Evolutionary conservation across 345 rosid species (phyloP).

Genomic region (Reutealis trisperma): DNA sequence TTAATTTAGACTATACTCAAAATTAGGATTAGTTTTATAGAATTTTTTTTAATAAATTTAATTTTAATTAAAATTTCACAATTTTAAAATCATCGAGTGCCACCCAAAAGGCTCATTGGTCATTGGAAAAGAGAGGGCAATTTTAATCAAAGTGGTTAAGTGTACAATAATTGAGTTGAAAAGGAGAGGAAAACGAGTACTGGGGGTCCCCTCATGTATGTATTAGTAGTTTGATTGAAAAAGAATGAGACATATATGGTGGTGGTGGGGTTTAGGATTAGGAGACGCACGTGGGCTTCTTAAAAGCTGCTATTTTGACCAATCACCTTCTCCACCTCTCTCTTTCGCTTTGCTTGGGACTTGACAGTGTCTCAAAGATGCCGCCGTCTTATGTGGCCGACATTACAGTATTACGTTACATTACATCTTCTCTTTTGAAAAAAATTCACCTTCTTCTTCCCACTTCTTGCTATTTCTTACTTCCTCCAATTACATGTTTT

Average conservation of each 20-base stretch:
- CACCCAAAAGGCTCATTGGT: too few species aligned
- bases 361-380: not conserved
- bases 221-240: not conserved
- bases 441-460: too few species aligned
- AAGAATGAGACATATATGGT: conserved; percentile 13
- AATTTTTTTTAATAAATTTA: too few species aligned
- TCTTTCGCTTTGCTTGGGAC: not conserved
- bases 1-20: too few species aligned
- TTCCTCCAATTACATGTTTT: too few species aligned
- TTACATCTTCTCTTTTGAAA: too few species aligned
- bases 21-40: too few species aligned
- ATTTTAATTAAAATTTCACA: too few species aligned
- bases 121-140: not conserved
- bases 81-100: too few species aligned
- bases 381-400: conserved; percentile 35
- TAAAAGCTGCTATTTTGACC: conserved; percentile 39
- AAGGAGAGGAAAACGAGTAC: not conserved
- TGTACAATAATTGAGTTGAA: not conserved
- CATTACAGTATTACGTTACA: conserved; percentile 14
- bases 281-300: conserved; percentile 48
- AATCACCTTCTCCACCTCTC: not conserved
- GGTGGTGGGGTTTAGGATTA: conserved; percentile 31
- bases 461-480: too few species aligned
- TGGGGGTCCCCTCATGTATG: not conserved
- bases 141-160: not conserved